These are phyloP conservation scores for Isatis lusitanica DNA, from an alignment of 441 rosid species.

Conservation along the genomic window DNA sequence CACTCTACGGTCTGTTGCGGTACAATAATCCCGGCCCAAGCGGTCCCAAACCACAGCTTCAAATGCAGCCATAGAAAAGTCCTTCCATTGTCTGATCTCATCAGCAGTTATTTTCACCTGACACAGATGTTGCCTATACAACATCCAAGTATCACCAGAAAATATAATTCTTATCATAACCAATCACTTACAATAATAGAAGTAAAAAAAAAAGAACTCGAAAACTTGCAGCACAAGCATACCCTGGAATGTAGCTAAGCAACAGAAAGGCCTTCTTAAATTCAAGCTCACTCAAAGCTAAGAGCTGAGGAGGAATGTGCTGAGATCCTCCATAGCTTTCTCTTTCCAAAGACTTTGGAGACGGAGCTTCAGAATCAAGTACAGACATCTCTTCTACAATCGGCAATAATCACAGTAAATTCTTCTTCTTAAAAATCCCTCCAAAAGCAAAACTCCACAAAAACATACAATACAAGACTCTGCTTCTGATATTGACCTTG, in stretches of 20 bases:
- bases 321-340: conserved; percentile 14
- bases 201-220: not conserved
- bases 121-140: conserved; percentile 42
- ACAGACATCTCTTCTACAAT: conserved; percentile 26
- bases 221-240: conserved; percentile 27
- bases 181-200: not conserved
- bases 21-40: conserved; percentile 32
- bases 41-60: conserved; percentile 57
- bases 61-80: conserved; percentile 50
- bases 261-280: conserved; percentile 69
- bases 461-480: not conserved
- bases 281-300: conserved; percentile 67
- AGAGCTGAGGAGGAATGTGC: conserved; percentile 46
- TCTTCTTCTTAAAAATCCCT: not conserved
- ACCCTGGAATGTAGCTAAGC: conserved; percentile 65
- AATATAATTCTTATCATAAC: not conserved
- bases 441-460: not conserved
- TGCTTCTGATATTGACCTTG: conserved; percentile 22
- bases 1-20: conserved; percentile 43
- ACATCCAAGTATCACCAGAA: not conserved
- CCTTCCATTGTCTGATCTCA: conserved; percentile 41
- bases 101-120: conserved; percentile 38
- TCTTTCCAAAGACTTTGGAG: conserved; percentile 10
- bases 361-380: conserved; percentile 13
- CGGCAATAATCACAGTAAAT: not conserved